These are phyloP conservation scores for Sphaerostilbella broomeana DNA, from an alignment of 2,329 filamentous ascomycete genomes.

Conservation along the genomic window DNA sequence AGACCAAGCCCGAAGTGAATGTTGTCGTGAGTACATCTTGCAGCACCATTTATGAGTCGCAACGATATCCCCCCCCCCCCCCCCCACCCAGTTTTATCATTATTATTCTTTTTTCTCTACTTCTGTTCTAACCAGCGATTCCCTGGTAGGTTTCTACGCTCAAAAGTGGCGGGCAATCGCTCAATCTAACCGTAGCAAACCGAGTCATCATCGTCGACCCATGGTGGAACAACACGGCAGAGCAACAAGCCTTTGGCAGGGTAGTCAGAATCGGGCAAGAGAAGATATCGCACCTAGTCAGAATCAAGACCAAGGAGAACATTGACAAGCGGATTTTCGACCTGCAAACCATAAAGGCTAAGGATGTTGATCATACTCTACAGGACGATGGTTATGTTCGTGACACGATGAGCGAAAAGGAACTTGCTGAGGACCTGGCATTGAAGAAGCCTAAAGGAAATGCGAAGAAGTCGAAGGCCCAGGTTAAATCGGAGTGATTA, in stretches of 20 bases:
- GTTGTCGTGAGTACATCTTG: constrained; percentile 3
- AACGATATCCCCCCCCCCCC: no score
- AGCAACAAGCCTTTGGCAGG: constrained; percentile 57
- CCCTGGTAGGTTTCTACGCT: constrained; percentile 18
- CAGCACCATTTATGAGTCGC: no score
- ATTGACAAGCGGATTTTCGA: neutral
- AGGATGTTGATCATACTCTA: constrained; percentile 2
- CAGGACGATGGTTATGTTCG: constrained; percentile 5
- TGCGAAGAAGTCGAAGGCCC: no score
- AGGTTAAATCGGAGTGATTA: no score
- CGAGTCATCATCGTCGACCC: constrained; percentile 48
- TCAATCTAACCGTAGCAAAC: constrained; percentile 39
- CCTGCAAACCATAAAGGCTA: neutral
- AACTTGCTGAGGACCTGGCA: no score
- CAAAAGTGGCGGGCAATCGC: constrained; percentile 29
- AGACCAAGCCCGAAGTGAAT: neutral
- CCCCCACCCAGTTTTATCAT: no score
- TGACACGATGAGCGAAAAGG: neutral
- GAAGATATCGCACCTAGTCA: constrained; percentile 1
- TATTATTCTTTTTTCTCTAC: neutral
- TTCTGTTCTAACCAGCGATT: neutral
- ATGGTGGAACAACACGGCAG: constrained; percentile 56
- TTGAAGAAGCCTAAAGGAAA: no score
- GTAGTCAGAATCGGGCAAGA: constrained; percentile 53
- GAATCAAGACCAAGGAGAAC: neutral